A percentile compares a stretch with the other conserved stretches of the same genome.
Conservation (phyloP, 495 filamentous ascomycete genomes). For the Wilcoxina mikolae region DNA sequence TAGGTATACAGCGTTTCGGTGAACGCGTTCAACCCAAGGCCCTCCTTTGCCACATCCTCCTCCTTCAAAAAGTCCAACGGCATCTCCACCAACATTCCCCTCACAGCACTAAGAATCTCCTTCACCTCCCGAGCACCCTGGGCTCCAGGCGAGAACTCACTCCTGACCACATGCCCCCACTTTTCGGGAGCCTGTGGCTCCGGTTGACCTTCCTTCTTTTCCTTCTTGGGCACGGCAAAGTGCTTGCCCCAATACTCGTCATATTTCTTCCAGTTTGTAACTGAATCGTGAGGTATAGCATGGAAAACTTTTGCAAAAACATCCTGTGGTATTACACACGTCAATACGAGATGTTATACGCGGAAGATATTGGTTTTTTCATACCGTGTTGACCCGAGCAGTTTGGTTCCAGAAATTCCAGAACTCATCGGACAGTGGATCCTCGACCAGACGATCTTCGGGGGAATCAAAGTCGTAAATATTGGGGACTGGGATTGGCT, state of each 20-base stretch:
- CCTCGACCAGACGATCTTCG: slow-evolving; percentile 58
- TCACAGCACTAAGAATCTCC: slow-evolving; percentile 56
- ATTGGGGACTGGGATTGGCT: slow-evolving; percentile 59
- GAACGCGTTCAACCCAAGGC: slow-evolving; percentile 29
- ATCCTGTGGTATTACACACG: too few relatives aligned
- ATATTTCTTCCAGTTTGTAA: slow-evolving; percentile 74
- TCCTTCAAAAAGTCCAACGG: slow-evolving; percentile 76
- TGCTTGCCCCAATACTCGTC: slow-evolving; percentile 59
- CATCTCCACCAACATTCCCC: slow-evolving; percentile 82
- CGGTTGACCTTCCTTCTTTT: slow-evolving; percentile 17
- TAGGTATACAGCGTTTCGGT: slow-evolving; percentile 28
- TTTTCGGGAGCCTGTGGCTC: slow-evolving; percentile 20
- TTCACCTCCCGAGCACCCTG: slow-evolving; percentile 61
- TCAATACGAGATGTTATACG: neutral
- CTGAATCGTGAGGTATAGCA: slow-evolving; percentile 64
- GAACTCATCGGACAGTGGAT: slow-evolving; percentile 57
- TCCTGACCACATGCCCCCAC: slow-evolving; percentile 76
- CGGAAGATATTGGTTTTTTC: neutral
- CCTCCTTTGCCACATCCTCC: slow-evolving; percentile 76
- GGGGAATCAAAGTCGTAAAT: slow-evolving; percentile 65
- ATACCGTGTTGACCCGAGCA: slow-evolving; percentile 58
- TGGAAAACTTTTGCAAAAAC: slow-evolving; percentile 79
- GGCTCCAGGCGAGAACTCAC: slow-evolving; percentile 53
- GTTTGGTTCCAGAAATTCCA: slow-evolving; percentile 55
- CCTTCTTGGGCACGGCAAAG: slow-evolving; percentile 45